These are phyloP conservation scores for Exobasidium cylindrosporum DNA, from an alignment of 1,284 basidiomycete genomes.

Conservation along the genomic window DNA sequence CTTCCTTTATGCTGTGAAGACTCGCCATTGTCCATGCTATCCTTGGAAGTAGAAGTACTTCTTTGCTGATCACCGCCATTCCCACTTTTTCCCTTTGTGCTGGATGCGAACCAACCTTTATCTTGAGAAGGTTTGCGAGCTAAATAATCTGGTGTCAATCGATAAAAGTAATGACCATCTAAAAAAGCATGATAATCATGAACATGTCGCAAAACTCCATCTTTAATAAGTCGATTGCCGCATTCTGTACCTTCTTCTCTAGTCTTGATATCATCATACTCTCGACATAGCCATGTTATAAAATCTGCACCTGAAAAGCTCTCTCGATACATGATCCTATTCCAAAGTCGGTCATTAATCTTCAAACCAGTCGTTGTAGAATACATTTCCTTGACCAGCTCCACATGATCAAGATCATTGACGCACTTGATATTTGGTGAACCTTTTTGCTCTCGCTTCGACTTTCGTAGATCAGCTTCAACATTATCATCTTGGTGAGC, in stretches of 20 bases:
- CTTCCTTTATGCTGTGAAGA: neutral
- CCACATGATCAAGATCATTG: neutral
- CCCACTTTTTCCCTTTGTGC: neutral
- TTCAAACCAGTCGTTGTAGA: slow-evolving; percentile 29
- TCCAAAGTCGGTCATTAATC: slow-evolving; percentile 51
- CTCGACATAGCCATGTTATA: slow-evolving; percentile 48
- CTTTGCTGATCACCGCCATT: slow-evolving; percentile 1
- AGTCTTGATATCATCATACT: slow-evolving; percentile 42
- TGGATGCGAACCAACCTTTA: slow-evolving; percentile 5
- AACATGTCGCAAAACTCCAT: slow-evolving; percentile 50
- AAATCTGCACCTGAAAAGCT: slow-evolving; percentile 51
- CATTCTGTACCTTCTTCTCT: slow-evolving; percentile 48
- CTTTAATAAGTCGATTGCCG: slow-evolving; percentile 38
- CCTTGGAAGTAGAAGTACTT: neutral
- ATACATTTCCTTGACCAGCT: slow-evolving; percentile 46
- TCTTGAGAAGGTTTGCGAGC: neutral
- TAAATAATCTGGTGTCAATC: slow-evolving; percentile 14
- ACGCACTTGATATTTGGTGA: no score
- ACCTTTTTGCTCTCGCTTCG: slow-evolving; percentile 1
- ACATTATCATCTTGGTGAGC: slow-evolving; percentile 31
- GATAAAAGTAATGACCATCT: slow-evolving; percentile 52
- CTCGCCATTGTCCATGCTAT: neutral
- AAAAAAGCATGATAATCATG: slow-evolving; percentile 45
- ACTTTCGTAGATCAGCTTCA: slow-evolving; percentile 13
- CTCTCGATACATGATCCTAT: slow-evolving; percentile 46